These are phyloP conservation scores for Suillus paluster DNA, from an alignment of 768 basidiomycete species.

Conservation along the genomic window DNA sequence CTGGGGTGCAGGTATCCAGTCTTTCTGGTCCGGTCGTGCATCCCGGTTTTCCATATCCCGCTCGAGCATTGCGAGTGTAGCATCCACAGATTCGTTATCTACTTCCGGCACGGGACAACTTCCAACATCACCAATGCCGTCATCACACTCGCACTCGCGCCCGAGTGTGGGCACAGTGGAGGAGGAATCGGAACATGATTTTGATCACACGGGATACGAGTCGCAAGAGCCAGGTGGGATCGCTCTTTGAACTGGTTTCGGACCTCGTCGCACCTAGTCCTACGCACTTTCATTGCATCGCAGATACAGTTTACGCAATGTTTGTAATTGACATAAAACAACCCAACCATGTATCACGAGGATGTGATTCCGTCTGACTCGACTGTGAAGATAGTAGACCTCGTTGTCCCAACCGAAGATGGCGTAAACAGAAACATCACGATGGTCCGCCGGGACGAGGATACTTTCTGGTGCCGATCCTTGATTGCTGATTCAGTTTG, in stretches of 20 bases:
- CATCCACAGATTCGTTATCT: slow-evolving; percentile 26
- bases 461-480: background rate
- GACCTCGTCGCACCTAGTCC: background rate
- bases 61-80: slow-evolving; percentile 27
- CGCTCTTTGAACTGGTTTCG: slow-evolving; percentile 28
- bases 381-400: background rate
- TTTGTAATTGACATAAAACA: background rate
- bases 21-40: slow-evolving; percentile 48
- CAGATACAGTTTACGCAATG: slow-evolving; percentile 10
- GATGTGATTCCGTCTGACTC: background rate
- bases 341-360: background rate
- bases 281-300: slow-evolving; percentile 4
- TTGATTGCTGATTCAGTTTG: background rate
- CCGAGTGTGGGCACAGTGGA: slow-evolving; percentile 29
- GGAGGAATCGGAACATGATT: slow-evolving; percentile 28
- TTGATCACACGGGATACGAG: slow-evolving; percentile 18
- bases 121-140: slow-evolving; percentile 14
- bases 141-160: slow-evolving; percentile 19
- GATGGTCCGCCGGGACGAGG: background rate
- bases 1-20: slow-evolving; percentile 52
- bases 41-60: slow-evolving; percentile 43
- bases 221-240: slow-evolving; percentile 29
- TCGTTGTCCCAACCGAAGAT: background rate
- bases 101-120: slow-evolving; percentile 14
- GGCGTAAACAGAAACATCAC: no score